Evolutionary conservation across 2,329 filamentous ascomycete genomes (phyloP).

Genomic region (Zopfia rhizophila): DNA sequence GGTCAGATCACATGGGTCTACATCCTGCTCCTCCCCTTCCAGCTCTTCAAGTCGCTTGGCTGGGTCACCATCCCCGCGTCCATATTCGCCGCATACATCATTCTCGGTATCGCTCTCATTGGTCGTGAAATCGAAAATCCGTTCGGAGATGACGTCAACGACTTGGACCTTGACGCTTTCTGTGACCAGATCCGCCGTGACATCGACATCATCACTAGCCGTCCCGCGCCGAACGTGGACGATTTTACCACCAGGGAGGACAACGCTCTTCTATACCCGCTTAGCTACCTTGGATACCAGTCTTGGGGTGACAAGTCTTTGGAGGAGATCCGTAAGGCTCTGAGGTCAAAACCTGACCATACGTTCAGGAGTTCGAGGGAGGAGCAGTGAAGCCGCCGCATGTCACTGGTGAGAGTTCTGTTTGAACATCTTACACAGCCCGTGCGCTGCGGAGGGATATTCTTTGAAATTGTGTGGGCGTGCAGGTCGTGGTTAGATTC

Average conservation of each 20-base stretch:
- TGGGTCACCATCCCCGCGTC: slow-evolving; percentile 84
- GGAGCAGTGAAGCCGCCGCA: no score
- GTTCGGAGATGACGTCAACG: slow-evolving; percentile 85
- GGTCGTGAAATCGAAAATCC: slow-evolving; percentile 87
- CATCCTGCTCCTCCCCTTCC: slow-evolving; percentile 82
- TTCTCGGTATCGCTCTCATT: slow-evolving; percentile 79
- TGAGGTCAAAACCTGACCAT: slow-evolving; percentile 45
- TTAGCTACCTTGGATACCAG: slow-evolving; percentile 51
- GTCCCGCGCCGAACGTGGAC: slow-evolving; percentile 60
- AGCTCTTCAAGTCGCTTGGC: slow-evolving; percentile 69
- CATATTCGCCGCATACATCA: slow-evolving; percentile 79
- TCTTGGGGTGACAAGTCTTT: slow-evolving; percentile 49
- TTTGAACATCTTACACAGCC: no score
- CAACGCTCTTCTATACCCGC: slow-evolving; percentile 67
- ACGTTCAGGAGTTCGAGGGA: no score
- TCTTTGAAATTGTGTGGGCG: no score
- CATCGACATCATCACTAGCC: slow-evolving; percentile 76
- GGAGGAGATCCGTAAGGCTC: slow-evolving; percentile 52
- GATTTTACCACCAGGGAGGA: slow-evolving; percentile 61
- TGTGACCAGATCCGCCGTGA: slow-evolving; percentile 79
- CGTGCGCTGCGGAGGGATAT: no score
- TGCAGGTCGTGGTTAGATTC: no score
- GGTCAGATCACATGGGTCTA: slow-evolving; percentile 88
- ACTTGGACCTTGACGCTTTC: slow-evolving; percentile 72
- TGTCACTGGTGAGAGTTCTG: no score